phyloP scores from a whole-genome alignment of 805 yeast genomes.

The Komagataella mondaviorum region DNA sequence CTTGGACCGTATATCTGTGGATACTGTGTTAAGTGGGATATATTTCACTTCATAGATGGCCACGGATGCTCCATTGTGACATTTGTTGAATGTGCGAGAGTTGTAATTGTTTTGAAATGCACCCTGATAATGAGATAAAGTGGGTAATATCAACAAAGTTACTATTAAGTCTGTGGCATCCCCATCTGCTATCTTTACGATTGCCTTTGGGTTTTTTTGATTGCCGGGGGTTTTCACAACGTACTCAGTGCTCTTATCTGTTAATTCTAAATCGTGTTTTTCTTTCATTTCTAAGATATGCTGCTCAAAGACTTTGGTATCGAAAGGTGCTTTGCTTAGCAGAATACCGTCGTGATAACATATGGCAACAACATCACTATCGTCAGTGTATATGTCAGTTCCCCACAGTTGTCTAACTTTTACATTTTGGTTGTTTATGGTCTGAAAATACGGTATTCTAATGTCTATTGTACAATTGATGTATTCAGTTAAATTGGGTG shows the following conservation, averaged over 20 bases:
- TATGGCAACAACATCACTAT: slow-evolving; percentile 69
- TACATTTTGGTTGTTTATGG: slow-evolving; percentile 25
- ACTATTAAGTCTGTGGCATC: slow-evolving; percentile 35
- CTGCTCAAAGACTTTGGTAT: slow-evolving; percentile 21
- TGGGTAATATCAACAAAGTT: slow-evolving; percentile 53
- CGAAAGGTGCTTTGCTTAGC: slow-evolving; percentile 19
- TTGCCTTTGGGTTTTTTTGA: slow-evolving; percentile 13
- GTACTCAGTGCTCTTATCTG: slow-evolving; percentile 4
- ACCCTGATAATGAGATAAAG: slow-evolving; percentile 51
- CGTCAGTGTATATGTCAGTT: slow-evolving; percentile 85
- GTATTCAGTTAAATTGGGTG: slow-evolving; percentile 18
- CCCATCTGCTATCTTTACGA: slow-evolving; percentile 18
- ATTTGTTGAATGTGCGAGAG: slow-evolving; percentile 57
- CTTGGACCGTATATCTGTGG: not conserved
- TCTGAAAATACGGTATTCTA: slow-evolving; percentile 34
- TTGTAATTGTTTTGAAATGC: slow-evolving; percentile 53
- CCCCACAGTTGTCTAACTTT: slow-evolving; percentile 70
- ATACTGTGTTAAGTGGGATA: not conserved
- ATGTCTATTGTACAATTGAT: slow-evolving; percentile 39
- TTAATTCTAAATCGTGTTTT: slow-evolving; percentile 10
- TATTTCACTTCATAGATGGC: slow-evolving; percentile 45
- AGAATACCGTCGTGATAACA: slow-evolving; percentile 66
- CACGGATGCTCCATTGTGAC: slow-evolving; percentile 71
- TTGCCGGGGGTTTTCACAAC: slow-evolving; percentile 27
- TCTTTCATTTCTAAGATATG: slow-evolving; percentile 12